phyloP scores from a whole-genome alignment of 1,284 basidiomycete species.

The Ganoderma lingzhi region DNA sequence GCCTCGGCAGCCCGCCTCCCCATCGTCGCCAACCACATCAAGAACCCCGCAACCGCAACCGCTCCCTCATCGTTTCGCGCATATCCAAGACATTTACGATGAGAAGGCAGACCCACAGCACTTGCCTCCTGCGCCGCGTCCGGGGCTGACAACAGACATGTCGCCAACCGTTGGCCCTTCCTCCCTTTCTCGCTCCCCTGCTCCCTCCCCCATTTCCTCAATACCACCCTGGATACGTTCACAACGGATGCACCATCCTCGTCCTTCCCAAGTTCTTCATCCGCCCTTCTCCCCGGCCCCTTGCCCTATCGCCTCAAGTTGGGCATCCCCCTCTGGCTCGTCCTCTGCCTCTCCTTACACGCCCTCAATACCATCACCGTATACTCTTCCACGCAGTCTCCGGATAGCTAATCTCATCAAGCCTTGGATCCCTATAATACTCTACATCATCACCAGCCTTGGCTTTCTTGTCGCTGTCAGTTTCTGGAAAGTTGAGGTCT shows the following conservation, averaged over 20 bases:
- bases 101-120: conserved; percentile 35
- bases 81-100: conserved; percentile 33
- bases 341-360: conserved; percentile 24
- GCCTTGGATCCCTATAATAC: conserved; percentile 77
- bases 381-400: conserved; percentile 57
- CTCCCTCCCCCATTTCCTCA: conserved; percentile 30
- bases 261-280: conserved; percentile 27
- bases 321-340: conserved; percentile 34
- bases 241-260: conserved; percentile 26
- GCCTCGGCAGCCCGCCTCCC: conserved; percentile 33
- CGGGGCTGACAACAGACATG: conserved; percentile 22
- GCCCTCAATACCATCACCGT: conserved; percentile 43
- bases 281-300: conserved; percentile 34
- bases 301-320: conserved; percentile 40
- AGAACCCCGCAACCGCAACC: conserved; percentile 10
- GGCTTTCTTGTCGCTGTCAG: conserved; percentile 76
- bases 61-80: conserved; percentile 29
- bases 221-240: conserved; percentile 32
- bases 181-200: conserved; percentile 23
- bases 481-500: conserved; percentile 78
- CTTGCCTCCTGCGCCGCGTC: conserved; percentile 22
- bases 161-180: conserved; percentile 26
- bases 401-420: conserved; percentile 64
- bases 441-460: conserved; percentile 73
- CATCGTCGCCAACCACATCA: conserved; percentile 25